Evolutionary conservation across 129 eudicot genomes (phyloP), one percentile per base, ranked within the genome.

Genomic region (carrot (Daucus carota)): DNA sequence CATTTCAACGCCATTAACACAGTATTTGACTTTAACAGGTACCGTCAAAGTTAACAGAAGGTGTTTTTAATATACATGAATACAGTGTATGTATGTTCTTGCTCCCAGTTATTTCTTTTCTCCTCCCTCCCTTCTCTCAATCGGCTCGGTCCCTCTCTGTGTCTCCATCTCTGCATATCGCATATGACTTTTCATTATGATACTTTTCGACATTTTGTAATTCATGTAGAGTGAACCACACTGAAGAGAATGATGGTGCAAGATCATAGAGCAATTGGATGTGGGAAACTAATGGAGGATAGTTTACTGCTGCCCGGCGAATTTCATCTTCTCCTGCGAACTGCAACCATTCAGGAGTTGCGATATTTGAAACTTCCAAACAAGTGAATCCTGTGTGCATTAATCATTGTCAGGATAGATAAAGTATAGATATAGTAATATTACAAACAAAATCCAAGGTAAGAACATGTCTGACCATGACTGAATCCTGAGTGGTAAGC

Each of bases 251-350:
- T 18, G 93, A 88, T 70, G 87, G 73, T 78, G 97, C 99, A 36
- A 89, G 88, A 80, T 94, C 97, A 87, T 94, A 94, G 43, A 94
- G 92, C 84, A 94, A 82, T 78, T 94, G 97, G 78, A 82, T 81
- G 73, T 94, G 99, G 82, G 99, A 94, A 72, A 94, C 99, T 97
- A 94, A 87, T 44, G 96, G 99, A 78, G 99, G 87, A 75, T 87
- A 86, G 77, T 91, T 94, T 54, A 88, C 87, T 18, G 99, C 86
- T 75, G 99, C 97, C 85, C 99, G 85, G 31, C 97, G 99, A 63
- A 91, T 80, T 79, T 97, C 99, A 75, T 96, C 97, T 54, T 94
- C 94, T 80, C 78, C 84, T 81, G 99, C 99, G 82, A 91, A 86
- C 81, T 70, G 80, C 83, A 94, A 81, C 99, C 99, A 94, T 78